Percentiles rank a stretch among this genome's conserved stretches.
phyloP scores from a whole-genome alignment of 331 rosid species.

The Quercus lobata region DNA sequence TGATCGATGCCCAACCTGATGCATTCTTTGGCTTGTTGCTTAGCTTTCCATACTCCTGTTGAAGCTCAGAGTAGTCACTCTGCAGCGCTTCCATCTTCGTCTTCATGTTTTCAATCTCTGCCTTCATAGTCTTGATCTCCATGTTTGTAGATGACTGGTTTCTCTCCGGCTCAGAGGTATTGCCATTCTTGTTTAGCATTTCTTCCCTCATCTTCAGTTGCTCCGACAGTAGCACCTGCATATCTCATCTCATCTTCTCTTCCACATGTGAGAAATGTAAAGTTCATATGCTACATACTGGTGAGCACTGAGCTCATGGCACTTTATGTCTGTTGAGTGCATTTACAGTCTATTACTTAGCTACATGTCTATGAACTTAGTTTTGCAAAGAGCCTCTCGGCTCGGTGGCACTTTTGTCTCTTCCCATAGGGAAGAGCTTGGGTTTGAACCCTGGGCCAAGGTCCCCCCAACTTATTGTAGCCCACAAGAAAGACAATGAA shows the following conservation, averaged over 20 bases:
- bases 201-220: constrained; percentile 82
- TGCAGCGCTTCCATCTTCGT: constrained; percentile 65
- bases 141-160: constrained; percentile 45
- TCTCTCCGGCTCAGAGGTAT: constrained; percentile 52
- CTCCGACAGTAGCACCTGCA: constrained; percentile 88
- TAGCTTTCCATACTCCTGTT: constrained; percentile 59
- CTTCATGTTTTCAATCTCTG: constrained; percentile 67
- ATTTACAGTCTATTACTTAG: not conserved
- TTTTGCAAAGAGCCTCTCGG: not conserved
- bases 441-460: too few relatives aligned
- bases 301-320: not conserved
- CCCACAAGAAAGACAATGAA: not conserved
- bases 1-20: constrained; percentile 41
- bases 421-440: too few relatives aligned
- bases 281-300: not conserved
- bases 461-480: too few relatives aligned
- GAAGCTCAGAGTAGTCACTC: constrained; percentile 69
- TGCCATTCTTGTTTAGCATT: constrained; percentile 61
- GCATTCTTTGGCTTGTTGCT: constrained; percentile 40
- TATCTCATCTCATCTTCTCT: constrained; percentile 8
- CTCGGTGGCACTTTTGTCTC: not conserved
- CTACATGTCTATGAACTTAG: not conserved
- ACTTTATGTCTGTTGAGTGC: constrained; percentile 9
- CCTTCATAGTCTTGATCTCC: constrained; percentile 65
- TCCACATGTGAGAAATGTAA: constrained; percentile 23